Evolutionary conservation across 2,329 filamentous ascomycete genomes (phyloP).

Genomic region (Fusarium concolor): DNA sequence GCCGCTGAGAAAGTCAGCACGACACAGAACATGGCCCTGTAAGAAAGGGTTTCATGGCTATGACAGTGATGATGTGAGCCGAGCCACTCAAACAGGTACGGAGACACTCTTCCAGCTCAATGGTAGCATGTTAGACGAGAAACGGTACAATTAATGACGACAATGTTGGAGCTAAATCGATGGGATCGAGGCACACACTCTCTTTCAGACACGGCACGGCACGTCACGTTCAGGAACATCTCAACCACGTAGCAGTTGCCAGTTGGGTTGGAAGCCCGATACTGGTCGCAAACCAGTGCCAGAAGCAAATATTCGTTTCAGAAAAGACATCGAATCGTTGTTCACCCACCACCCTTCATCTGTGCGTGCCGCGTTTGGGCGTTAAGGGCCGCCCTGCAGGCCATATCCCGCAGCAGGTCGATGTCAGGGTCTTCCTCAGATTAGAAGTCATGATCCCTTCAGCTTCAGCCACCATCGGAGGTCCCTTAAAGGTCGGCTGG

Average conservation of each 20-base stretch:
- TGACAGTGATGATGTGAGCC: constrained; percentile 29
- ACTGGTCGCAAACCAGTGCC: background rate
- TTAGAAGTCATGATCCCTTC: constrained; percentile 28
- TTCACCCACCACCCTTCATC: constrained; percentile 15
- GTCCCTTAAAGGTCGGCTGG: constrained; percentile 22
- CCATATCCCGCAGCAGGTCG: constrained; percentile 13
- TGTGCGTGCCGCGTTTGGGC: constrained; percentile 25
- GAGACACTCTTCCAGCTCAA: constrained; percentile 1
- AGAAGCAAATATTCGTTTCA: constrained; percentile 1
- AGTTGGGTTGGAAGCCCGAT: background rate
- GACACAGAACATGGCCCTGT: background rate
- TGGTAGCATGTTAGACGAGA: background rate
- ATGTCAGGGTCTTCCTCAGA: constrained; percentile 17
- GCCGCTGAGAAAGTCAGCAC: background rate
- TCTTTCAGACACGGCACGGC: constrained; percentile 30
- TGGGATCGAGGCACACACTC: constrained; percentile 12
- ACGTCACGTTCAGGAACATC: constrained; percentile 18
- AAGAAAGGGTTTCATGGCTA: constrained; percentile 3
- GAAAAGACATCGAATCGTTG: constrained; percentile 3
- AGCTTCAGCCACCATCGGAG: constrained; percentile 29
- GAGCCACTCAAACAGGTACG: constrained; percentile 8
- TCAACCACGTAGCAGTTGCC: background rate
- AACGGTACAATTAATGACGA: constrained; percentile 29
- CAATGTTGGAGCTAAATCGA: constrained; percentile 32
- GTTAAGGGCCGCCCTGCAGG: constrained; percentile 14